Evolutionary conservation across 768 basidiomycete species (phyloP).

Genomic region (Sarcodon sp.): DNA sequence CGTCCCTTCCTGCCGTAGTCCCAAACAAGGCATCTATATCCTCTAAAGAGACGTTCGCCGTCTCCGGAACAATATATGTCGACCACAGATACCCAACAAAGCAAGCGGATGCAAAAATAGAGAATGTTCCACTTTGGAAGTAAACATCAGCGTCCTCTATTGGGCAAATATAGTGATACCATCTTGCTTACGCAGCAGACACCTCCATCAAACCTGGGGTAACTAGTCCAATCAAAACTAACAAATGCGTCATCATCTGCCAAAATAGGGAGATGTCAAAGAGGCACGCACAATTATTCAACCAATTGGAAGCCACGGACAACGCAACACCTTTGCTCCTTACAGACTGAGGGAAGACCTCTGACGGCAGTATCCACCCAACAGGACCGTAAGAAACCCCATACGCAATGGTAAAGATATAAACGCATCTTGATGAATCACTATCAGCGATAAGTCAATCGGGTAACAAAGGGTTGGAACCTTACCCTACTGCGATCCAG

Average conservation of each 20-base stretch:
- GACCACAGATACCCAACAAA: slow-evolving; percentile 61
- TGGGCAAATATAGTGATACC: background rate
- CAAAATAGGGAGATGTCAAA: background rate
- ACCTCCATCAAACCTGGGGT: slow-evolving; percentile 53
- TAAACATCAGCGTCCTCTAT: background rate
- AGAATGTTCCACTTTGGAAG: slow-evolving; percentile 46
- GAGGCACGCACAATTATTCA: slow-evolving; percentile 48
- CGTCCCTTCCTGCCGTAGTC: slow-evolving; percentile 43
- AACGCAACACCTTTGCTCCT: slow-evolving; percentile 75
- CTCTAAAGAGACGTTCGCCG: slow-evolving; percentile 63
- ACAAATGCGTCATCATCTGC: background rate
- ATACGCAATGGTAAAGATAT: slow-evolving; percentile 66
- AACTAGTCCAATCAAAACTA: slow-evolving; percentile 65
- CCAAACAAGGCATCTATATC: slow-evolving; percentile 63
- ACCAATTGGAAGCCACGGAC: slow-evolving; percentile 79
- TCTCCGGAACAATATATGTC: slow-evolving; percentile 59
- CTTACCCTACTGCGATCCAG: slow-evolving; percentile 59
- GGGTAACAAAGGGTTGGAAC: slow-evolving; percentile 1
- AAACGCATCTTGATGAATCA: slow-evolving; percentile 29
- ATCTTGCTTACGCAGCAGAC: slow-evolving; percentile 38
- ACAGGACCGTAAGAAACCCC: slow-evolving; percentile 71
- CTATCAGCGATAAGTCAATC: background rate
- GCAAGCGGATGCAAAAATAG: slow-evolving; percentile 52
- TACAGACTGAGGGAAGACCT: slow-evolving; percentile 71
- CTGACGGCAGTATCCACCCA: slow-evolving; percentile 75